Conservation (phyloP, 2,329 filamentous ascomycete genomes). For the Fusarium solani-melongenae region DNA sequence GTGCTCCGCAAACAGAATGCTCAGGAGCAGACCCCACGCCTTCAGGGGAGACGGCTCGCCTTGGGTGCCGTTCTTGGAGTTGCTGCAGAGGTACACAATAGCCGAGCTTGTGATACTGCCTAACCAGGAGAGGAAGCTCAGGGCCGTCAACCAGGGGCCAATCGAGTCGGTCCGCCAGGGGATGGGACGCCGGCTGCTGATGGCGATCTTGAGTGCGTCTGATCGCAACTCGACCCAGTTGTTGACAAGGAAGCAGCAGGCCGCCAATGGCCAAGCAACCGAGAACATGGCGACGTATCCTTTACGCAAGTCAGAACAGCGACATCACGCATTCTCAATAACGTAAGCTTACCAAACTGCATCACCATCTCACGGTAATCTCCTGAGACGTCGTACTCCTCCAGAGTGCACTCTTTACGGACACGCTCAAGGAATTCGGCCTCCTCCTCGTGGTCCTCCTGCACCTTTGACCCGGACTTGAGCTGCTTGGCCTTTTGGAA, state of each 20-base stretch:
- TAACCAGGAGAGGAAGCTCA: constrained; percentile 93
- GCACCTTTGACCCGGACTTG: constrained; percentile 65
- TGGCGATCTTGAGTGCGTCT: constrained; percentile 93
- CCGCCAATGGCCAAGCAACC: constrained; percentile 93
- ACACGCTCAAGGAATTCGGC: constrained; percentile 83
- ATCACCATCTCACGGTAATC: constrained; percentile 96
- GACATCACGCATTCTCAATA: neutral
- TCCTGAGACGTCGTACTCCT: constrained; percentile 86
- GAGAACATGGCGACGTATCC: constrained; percentile 93
- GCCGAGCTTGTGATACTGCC: constrained; percentile 89
- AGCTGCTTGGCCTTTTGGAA: constrained; percentile 84
- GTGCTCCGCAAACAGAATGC: constrained; percentile 89
- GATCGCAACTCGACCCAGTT: constrained; percentile 96
- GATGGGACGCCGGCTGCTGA: constrained; percentile 87
- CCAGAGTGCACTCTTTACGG: constrained; percentile 83
- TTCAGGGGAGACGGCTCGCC: constrained; percentile 77
- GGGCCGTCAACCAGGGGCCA: constrained; percentile 87
- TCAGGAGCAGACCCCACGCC: constrained; percentile 82
- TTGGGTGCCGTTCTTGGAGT: constrained; percentile 71
- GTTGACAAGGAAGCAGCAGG: constrained; percentile 89
- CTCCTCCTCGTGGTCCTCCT: constrained; percentile 79
- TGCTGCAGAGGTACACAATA: constrained; percentile 89
- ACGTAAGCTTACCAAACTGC: constrained; percentile 69
- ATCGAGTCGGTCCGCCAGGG: constrained; percentile 94
- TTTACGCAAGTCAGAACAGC: constrained; percentile 35